Evolutionary conservation across 495 filamentous ascomycete species (phyloP), one percentile per base, ranked within the genome.

Genomic region (Aspergillus nanangensis): DNA sequence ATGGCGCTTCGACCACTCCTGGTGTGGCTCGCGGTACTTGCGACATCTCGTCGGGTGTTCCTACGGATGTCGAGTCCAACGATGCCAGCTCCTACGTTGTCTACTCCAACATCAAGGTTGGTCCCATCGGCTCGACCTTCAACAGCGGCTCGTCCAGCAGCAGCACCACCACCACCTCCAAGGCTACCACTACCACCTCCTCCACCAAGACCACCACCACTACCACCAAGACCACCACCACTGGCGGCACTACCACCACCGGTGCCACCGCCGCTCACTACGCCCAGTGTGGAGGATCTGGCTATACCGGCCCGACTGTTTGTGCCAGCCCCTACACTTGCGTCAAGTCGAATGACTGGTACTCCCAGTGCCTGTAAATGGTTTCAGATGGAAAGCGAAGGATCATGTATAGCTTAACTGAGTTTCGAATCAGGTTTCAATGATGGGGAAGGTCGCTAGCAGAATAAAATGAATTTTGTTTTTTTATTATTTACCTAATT

Each of bases 21-120:
- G 86, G 85, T 60, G 74, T 77, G 36, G 72, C 72, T 50, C 82
- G 86, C 61, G 85, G 86, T 38, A 72, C 75, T 44, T 90, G 87
- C 69, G 24, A 74, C 31, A 72, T 69, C 41, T 67, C 66, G 62
- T 81, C 79, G 23, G 86, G 85, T 45, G 70, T 69, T 17, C 84
- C 85, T 19, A 50, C 56, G 15, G 75, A 77, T 19, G 71, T 90
- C 41, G 81, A 86, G 71, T 29, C 67, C 50, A 60, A 70, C 29
- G 61, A 62, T 38, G 67, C 79, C 44, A 69, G 76, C 55, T 70
- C 83, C 11, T 70, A 66, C n/a, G 84, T 87, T 31, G 70, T 66
- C 48, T 87, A 76, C 67, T 81, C 75, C 44, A 85, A 86, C 72
- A 83, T 88, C 63, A 76, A 79, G 61, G 78, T 80, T 54, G 84